Base-by-base conservation (phyloP, 495 filamentous ascomycete genomes). In the Aspergillus asperescens region DNA sequence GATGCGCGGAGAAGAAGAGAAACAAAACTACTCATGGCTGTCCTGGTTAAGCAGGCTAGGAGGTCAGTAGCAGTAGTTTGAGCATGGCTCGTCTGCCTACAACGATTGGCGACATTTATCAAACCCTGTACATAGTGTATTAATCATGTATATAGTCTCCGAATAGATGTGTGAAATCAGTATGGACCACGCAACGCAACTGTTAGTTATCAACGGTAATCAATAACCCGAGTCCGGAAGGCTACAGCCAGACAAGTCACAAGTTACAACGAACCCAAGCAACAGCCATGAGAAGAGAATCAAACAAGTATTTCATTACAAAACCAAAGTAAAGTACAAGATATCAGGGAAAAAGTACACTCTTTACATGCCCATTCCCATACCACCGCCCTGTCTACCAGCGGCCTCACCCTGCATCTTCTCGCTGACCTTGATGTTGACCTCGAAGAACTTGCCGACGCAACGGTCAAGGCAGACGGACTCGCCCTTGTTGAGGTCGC, bases 401-500 rank as follows among this genome's bases (percentile, higher is more conserved):
- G 74, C 77, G 12, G 81, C 81, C 59, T 85, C 79, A 8, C 77
- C 80, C 67, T 87, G 84, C 84, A 87, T 86, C 75, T 85, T 87
- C 76, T 87, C 84, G 69, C 76, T 80, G 54, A 98, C 87, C 77
- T 96, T 97, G 75, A 93, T 80, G 71, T 95, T 89, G 64, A 95
- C 90, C 54, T 98, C 93, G 74, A 98, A 96, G 80, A 96, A 97
- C 77, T 98, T 98, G 64, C 86, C 78, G 31, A 92, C 84, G 73
- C 93, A 98, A 56, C 93, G 88, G 75, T 98, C 93, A 56, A 98
- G 82, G 75, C 93, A 98, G 58, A 97, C 93, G 48, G 86, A 87
- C 74, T 98, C 93, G 77, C 93, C 93, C 77, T 98, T 98, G 80
- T 95, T 93, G 55, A 98, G 82, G 52, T 97, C 94, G 64, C 79